A percentile compares a stretch with the other conserved stretches of the same genome.
Evolutionary conservation across 2,329 filamentous ascomycete genomes (phyloP).

Genomic region (Phaeophleospora eucalypticola): DNA sequence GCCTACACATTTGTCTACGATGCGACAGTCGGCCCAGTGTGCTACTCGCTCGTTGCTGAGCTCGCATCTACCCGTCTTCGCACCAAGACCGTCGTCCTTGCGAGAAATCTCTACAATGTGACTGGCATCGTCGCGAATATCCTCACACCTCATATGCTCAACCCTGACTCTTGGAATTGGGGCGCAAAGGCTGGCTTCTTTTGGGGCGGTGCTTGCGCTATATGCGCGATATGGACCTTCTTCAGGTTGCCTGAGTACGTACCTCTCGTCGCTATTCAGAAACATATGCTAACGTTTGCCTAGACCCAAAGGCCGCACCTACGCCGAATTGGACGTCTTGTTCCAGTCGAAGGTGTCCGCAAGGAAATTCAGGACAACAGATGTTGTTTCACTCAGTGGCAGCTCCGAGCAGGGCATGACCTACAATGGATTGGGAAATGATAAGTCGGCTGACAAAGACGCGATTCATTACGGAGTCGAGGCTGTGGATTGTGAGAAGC

Average conservation of each 20-base stretch:
- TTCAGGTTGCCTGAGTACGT: conserved; percentile 41
- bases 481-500: neutral
- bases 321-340: conserved; percentile 54
- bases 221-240: conserved; percentile 40
- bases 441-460: neutral
- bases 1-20: conserved; percentile 32
- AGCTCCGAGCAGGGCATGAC: neutral
- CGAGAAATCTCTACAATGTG: conserved; percentile 30
- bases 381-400: conserved; percentile 4
- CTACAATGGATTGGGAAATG: neutral
- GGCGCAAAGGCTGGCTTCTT: conserved; percentile 34
- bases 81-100: conserved; percentile 30
- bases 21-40: conserved; percentile 29
- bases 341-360: conserved; percentile 47
- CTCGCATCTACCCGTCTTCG: conserved; percentile 28
- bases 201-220: conserved; percentile 36
- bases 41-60: conserved; percentile 30
- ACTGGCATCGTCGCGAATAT: conserved; percentile 23
- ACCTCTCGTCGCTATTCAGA: neutral
- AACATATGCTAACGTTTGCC: neutral
- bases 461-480: neutral
- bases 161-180: conserved; percentile 22
- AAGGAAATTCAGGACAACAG: conserved; percentile 36
- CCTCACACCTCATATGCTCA: conserved; percentile 27
- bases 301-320: conserved; percentile 36